Percentiles rank a stretch among this genome's conserved stretches.
phyloP scores from a whole-genome alignment of 2,329 filamentous ascomycete species.

The Colletotrichum lini region DNA sequence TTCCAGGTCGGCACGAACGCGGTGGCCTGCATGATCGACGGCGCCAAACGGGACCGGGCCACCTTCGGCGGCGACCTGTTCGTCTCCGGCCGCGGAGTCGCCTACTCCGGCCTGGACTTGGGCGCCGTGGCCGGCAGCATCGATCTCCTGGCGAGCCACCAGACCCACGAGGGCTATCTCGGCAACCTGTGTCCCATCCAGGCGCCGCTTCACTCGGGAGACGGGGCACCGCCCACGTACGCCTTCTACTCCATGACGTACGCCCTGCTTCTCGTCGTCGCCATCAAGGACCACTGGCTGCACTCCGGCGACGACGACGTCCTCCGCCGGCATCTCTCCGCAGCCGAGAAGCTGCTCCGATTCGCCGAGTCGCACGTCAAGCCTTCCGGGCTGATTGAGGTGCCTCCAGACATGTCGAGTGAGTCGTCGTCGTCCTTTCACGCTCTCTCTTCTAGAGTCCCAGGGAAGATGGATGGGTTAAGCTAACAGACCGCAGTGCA shows the following conservation, averaged over 20 bases:
- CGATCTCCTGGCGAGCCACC: constrained; percentile 34
- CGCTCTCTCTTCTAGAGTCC: too few relatives aligned
- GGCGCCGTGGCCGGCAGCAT: constrained; percentile 30
- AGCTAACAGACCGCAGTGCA: constrained; percentile 27
- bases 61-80: constrained; percentile 36
- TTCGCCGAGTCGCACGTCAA: constrained; percentile 20
- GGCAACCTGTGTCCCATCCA: constrained; percentile 37
- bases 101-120: constrained; percentile 24
- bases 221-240: constrained; percentile 29
- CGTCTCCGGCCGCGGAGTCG: constrained; percentile 32
- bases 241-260: constrained; percentile 39
- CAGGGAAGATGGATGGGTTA: too few relatives aligned
- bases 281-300: constrained; percentile 36
- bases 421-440: neutral
- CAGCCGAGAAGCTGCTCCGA: constrained; percentile 16
- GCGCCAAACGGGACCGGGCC: constrained; percentile 35
- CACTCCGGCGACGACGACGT: constrained; percentile 22
- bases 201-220: constrained; percentile 14
- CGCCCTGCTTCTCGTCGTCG: constrained; percentile 27
- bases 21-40: constrained; percentile 35
- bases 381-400: constrained; percentile 23
- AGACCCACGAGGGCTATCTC: constrained; percentile 31
- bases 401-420: constrained; percentile 34
- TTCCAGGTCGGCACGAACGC: constrained; percentile 35
- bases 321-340: neutral